Base-by-base conservation (phyloP, 106 monocot species). In the Dioscorea zingiberensis region DNA sequence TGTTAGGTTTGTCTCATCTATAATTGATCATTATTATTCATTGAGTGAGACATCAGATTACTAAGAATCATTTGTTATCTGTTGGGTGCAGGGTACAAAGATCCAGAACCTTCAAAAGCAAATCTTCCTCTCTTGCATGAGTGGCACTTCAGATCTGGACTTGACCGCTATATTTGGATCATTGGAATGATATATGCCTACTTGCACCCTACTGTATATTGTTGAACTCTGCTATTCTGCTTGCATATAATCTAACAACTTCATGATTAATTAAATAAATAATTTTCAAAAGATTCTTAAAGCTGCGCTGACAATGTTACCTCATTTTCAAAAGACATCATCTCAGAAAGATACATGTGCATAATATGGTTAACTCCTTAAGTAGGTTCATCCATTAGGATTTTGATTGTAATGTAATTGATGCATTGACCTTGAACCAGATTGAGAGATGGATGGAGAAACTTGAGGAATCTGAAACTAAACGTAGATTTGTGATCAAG, bases 141-240 rank as follows among this genome's bases (percentile, higher is more conserved):
- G 56, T 82, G 82, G 82, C 77, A 77, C 29, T 82, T 77, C 38
- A 77, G 82, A 57, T 73, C 82, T 58, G 82, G 82, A 27, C 82
- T 82, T 49, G 82, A 82, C 55, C 82, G 82, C 25, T 82, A 82
- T 48, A 77, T 82, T 59, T 82, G 82, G 82, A 82, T 82, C 47
- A 45, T 82, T 14, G 82, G 82, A 60, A 82, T 82, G 82, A 73
- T 82, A 25, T 82, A 82, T 74, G 82, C 82, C 23, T 82, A 77
- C 47, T 82, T 64, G 30, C 82, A 82, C 68, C 82, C 82, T 27
- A 77, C 54, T 49, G 82, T 82, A 77, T 77, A 27, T 73, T 44
- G 59, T n/a, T 48, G n/a, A 15, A 38, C 44, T 16, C 32, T 28
- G 13, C 4, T 38, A 17, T 8, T 38, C 38, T 38, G 38, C 4